These are phyloP conservation scores for Hapsidospora chrysogenum DNA, from an alignment of 495 filamentous ascomycete genomes.

Conservation along the genomic window DNA sequence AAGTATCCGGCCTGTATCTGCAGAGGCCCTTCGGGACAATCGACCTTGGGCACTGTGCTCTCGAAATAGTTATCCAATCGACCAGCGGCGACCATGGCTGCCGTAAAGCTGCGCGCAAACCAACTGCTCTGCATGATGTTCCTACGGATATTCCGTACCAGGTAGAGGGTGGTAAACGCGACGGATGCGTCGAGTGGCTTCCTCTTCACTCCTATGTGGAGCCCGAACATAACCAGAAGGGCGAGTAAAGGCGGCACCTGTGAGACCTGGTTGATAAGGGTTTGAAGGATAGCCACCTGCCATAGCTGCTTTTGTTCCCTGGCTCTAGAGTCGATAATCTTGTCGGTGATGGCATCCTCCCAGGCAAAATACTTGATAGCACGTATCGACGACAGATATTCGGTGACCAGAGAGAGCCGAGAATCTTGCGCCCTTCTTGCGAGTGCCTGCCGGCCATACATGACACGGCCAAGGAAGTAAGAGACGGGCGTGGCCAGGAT, in stretches of 20 bases:
- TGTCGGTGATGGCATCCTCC: conserved; percentile 26
- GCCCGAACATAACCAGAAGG: conserved; percentile 25
- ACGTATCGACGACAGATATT: conserved; percentile 30
- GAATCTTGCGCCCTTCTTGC: conserved; percentile 30
- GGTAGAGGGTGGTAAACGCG: conserved; percentile 28
- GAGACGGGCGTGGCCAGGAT: conserved; percentile 21
- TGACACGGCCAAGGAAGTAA: conserved; percentile 18
- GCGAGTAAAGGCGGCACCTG: conserved; percentile 23
- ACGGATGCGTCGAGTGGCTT: conserved; percentile 25
- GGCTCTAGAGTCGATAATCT: conserved; percentile 20
- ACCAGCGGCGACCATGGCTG: conserved; percentile 25
- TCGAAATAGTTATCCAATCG: conserved; percentile 29
- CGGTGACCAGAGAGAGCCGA: conserved; percentile 31
- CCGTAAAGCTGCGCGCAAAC: conserved; percentile 19
- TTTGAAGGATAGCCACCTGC: conserved; percentile 22
- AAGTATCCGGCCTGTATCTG: conserved; percentile 22
- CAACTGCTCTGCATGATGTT: conserved; percentile 24
- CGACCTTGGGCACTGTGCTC: conserved; percentile 18
- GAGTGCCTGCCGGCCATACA: conserved; percentile 21
- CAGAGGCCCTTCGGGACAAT: conserved; percentile 25
- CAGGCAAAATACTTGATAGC: conserved; percentile 36
- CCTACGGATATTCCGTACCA: conserved; percentile 24
- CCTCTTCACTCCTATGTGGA: conserved; percentile 23
- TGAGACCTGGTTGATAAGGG: conserved; percentile 13
- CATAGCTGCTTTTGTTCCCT: conserved; percentile 31